phyloP scores from a whole-genome alignment of 148 eudicot genomes.

The Camellia lanceoleosa region DNA sequence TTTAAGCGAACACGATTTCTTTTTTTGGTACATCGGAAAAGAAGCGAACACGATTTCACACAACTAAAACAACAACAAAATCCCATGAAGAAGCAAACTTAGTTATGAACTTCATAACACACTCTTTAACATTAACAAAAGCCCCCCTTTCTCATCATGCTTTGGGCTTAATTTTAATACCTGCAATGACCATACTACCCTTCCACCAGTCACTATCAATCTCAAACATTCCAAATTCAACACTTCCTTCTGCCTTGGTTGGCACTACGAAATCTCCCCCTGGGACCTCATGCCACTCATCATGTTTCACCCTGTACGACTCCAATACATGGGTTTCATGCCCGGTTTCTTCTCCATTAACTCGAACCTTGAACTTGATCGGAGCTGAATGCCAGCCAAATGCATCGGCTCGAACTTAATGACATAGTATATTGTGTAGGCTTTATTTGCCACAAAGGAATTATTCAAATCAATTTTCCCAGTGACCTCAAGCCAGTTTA shows the following conservation, averaged over 20 bases:
- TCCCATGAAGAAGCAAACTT: too few relatives aligned
- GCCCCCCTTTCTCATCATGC: neutral
- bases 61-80: too few relatives aligned
- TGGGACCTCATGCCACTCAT: neutral
- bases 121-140: too few relatives aligned
- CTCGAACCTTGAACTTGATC: neutral
- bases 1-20: too few relatives aligned
- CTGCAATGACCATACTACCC: neutral
- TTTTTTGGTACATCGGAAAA: too few relatives aligned
- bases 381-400: constrained; percentile 9
- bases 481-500: constrained; percentile 6
- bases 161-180: neutral
- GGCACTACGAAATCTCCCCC: neutral
- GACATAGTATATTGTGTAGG: neutral
- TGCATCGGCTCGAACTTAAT: constrained; percentile 2
- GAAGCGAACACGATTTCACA: too few relatives aligned
- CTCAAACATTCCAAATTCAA: constrained; percentile 13
- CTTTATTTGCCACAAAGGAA: neutral
- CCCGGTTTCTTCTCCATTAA: neutral
- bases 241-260: neutral
- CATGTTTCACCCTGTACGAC: neutral
- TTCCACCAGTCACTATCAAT: constrained; percentile 5
- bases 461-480: neutral
- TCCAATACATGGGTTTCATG: neutral
- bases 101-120: too few relatives aligned